Percentiles rank a stretch among this genome's conserved stretches.
phyloP scores from a whole-genome alignment of 495 filamentous ascomycete genomes.

The Talaromyces thailandensis region DNA sequence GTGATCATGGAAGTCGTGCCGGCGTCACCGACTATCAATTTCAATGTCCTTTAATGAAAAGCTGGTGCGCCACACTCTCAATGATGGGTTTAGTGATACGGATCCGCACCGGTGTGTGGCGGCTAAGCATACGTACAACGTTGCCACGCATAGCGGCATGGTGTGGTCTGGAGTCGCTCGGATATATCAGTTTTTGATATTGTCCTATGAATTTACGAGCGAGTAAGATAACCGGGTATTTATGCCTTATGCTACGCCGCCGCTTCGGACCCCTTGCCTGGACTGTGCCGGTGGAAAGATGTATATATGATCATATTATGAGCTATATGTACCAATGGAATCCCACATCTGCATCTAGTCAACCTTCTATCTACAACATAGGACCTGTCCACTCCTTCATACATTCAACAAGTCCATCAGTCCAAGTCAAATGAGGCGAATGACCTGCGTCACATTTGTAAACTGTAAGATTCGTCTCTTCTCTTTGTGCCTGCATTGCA shows the following conservation, averaged over 20 bases:
- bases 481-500: background rate
- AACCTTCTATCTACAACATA: background rate
- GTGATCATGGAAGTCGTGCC: conserved; percentile 24
- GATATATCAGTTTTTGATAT: no score
- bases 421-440: conserved; percentile 1
- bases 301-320: background rate
- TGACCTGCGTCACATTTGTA: background rate
- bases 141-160: no score
- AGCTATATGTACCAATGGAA: background rate
- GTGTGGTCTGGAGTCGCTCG: no score
- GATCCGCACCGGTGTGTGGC: no score
- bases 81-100: no score
- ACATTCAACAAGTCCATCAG: background rate
- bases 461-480: background rate
- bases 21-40: conserved; percentile 3
- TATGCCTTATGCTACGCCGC: no score
- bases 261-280: no score
- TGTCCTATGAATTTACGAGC: no score
- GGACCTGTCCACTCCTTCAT: background rate
- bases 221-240: no score
- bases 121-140: no score
- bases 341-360: background rate
- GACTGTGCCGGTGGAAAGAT: no score
- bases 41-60: conserved; percentile 6
- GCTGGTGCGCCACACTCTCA: no score